Percentiles rank a stretch among this genome's conserved stretches.
Evolutionary conservation across 208 protist genomes (phyloP).

Genomic region (Borovskyia barvae): DNA sequence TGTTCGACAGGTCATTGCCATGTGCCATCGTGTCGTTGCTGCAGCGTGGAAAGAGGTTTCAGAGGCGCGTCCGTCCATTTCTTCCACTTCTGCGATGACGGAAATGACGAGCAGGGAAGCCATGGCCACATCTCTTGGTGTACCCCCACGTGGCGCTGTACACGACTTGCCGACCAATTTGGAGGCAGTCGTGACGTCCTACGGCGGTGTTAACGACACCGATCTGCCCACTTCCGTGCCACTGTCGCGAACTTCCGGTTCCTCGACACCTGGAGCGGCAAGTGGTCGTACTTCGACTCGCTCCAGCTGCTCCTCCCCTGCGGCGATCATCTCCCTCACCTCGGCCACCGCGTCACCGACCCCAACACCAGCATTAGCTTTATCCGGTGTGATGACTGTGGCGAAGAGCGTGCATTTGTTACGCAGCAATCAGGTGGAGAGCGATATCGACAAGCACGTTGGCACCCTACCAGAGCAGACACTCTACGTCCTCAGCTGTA

Average conservation of each 20-base stretch:
- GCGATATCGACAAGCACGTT: constrained; percentile 57
- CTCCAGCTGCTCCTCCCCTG: constrained; percentile 6
- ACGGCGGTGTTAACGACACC: neutral
- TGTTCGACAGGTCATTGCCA: constrained; percentile 65
- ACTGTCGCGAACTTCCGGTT: too few species aligned
- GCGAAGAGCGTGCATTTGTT: constrained; percentile 52
- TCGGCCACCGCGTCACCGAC: neutral
- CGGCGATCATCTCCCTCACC: neutral
- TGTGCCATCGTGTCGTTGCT: constrained; percentile 62
- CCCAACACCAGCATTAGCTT: neutral
- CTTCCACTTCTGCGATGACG: neutral
- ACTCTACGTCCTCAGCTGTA: constrained; percentile 73
- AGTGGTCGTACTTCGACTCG: constrained; percentile 10
- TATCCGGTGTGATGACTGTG: constrained; percentile 33
- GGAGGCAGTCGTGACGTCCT: constrained; percentile 25
- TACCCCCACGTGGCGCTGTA: neutral
- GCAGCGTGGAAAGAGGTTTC: constrained; percentile 38
- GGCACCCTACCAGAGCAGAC: constrained; percentile 71
- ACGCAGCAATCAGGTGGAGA: constrained; percentile 36
- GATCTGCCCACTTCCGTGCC: too few species aligned
- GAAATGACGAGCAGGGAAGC: neutral
- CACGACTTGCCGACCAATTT: constrained; percentile 19
- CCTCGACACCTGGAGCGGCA: too few species aligned
- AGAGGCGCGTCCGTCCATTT: constrained; percentile 3
- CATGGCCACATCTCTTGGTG: neutral